phyloP scores from a whole-genome alignment of 1,139 yeast species.

The Candida mesenterica region DNA sequence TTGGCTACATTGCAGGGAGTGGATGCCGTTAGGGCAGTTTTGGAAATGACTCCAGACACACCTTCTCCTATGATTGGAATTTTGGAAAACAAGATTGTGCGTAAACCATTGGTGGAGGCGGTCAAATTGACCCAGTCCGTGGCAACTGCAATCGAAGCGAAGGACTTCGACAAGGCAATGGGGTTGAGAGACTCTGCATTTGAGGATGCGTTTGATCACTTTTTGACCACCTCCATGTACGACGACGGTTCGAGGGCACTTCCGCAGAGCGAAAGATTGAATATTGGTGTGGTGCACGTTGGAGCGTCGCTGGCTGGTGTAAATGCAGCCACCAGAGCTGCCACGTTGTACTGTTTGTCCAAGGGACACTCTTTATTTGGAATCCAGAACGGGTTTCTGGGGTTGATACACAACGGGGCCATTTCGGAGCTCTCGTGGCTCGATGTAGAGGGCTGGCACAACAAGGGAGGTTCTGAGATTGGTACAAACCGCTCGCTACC shows the following conservation, averaged over 20 bases:
- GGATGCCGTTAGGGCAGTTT: constrained; percentile 75
- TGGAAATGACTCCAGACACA: constrained; percentile 65
- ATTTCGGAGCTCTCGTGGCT: constrained; percentile 63
- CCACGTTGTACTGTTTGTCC: constrained; percentile 71
- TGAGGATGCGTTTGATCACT: constrained; percentile 69
- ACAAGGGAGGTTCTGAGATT: constrained; percentile 76
- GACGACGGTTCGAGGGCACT: constrained; percentile 60
- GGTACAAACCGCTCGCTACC: constrained; percentile 80
- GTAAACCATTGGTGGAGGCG: constrained; percentile 71
- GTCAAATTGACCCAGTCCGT: constrained; percentile 68
- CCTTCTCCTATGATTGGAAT: constrained; percentile 79
- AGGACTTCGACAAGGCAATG: constrained; percentile 66
- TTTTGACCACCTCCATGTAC: constrained; percentile 63
- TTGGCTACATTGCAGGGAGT: constrained; percentile 82
- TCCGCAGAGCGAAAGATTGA: constrained; percentile 55
- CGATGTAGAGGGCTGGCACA: constrained; percentile 72
- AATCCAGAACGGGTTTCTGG: constrained; percentile 73
- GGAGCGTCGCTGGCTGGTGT: constrained; percentile 87
- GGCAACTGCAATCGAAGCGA: constrained; percentile 60
- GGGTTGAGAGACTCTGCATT: constrained; percentile 69
- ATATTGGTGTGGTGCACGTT: constrained; percentile 74
- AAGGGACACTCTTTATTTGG: constrained; percentile 74
- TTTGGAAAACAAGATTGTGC: constrained; percentile 66
- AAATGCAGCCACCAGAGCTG: constrained; percentile 75
- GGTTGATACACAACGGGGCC: constrained; percentile 73